These are phyloP conservation scores for Termitomyces eurrhizus DNA, from an alignment of 768 basidiomycete genomes.

Conservation along the genomic window DNA sequence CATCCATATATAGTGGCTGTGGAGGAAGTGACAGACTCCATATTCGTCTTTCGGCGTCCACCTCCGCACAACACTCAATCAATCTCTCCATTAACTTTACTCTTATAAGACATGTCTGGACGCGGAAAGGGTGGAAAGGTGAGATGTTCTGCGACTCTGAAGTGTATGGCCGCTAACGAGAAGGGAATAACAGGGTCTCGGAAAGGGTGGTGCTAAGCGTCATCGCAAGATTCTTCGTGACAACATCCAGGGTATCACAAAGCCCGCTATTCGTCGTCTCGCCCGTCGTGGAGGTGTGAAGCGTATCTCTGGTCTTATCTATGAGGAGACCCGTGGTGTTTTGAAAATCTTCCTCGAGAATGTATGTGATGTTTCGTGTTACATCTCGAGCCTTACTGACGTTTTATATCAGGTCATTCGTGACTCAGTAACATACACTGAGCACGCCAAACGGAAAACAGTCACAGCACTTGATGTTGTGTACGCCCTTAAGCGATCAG, in stretches of 20 bases:
- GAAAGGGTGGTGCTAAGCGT: slow-evolving; percentile 10
- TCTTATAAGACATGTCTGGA: slow-evolving; percentile 5
- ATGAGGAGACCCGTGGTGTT: slow-evolving; percentile 9
- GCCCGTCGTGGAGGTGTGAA: slow-evolving; percentile 8
- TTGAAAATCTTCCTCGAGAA: slow-evolving; percentile 9
- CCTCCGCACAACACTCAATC: slow-evolving; percentile 18
- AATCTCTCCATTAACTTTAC: slow-evolving; percentile 2
- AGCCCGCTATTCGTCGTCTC: slow-evolving; percentile 6
- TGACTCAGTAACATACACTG: slow-evolving; percentile 97
- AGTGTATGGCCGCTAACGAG: background rate
- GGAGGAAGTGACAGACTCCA: slow-evolving; percentile 13
- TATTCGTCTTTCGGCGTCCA: slow-evolving; percentile 21
- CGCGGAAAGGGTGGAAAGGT: slow-evolving; percentile 9
- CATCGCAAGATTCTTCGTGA: slow-evolving; percentile 11
- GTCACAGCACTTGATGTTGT: slow-evolving; percentile 95
- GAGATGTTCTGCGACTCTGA: background rate
- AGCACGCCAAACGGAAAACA: slow-evolving; percentile 86
- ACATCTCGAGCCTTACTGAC: background rate
- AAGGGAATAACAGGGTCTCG: background rate
- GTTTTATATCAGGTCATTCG: slow-evolving; percentile 66
- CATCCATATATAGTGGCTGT: slow-evolving; percentile 32
- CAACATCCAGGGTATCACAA: slow-evolving; percentile 8
- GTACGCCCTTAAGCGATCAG: slow-evolving; percentile 81
- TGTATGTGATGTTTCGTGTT: background rate
- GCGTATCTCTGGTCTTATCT: slow-evolving; percentile 7